Evolutionary conservation across 1,284 basidiomycete genomes (phyloP).

Genomic region (Sanguinoderma infundibulare): DNA sequence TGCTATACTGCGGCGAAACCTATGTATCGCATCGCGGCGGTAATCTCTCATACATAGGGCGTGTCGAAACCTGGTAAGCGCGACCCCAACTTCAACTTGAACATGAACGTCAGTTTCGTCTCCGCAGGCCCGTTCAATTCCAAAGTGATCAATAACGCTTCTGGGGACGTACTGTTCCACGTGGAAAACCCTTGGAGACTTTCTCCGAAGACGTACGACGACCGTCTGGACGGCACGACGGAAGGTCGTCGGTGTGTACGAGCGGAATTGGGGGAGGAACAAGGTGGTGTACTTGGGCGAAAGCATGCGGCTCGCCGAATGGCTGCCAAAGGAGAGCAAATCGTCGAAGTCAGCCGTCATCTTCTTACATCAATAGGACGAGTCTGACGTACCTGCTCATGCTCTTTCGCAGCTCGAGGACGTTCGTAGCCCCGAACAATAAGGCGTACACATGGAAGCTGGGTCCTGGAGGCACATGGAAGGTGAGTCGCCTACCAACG

Average conservation of each 20-base stretch:
- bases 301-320: too few relatives aligned
- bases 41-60: too few relatives aligned
- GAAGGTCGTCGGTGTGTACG: neutral
- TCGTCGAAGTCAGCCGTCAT: too few relatives aligned
- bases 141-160: neutral
- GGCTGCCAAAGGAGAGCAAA: too few relatives aligned
- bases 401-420: neutral
- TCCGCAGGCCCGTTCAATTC: neutral
- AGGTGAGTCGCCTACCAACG: too few relatives aligned
- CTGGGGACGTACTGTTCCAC: neutral
- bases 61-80: too few relatives aligned
- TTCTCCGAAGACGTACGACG: neutral
- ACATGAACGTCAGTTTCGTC: slow-evolving; percentile 1
- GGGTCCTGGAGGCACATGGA: neutral
- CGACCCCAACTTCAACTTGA: too few relatives aligned
- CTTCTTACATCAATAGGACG: too few relatives aligned
- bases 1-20: too few relatives aligned
- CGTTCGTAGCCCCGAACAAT: neutral
- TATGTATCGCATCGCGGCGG: too few relatives aligned
- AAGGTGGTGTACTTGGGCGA: too few relatives aligned
- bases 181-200: neutral
- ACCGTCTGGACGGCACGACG: neutral
- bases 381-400: too few relatives aligned
- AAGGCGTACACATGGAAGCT: neutral
- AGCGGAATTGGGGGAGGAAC: neutral